These are phyloP conservation scores for Epichloe baconii DNA, from an alignment of 2,329 filamentous ascomycete species.

Conservation along the genomic window DNA sequence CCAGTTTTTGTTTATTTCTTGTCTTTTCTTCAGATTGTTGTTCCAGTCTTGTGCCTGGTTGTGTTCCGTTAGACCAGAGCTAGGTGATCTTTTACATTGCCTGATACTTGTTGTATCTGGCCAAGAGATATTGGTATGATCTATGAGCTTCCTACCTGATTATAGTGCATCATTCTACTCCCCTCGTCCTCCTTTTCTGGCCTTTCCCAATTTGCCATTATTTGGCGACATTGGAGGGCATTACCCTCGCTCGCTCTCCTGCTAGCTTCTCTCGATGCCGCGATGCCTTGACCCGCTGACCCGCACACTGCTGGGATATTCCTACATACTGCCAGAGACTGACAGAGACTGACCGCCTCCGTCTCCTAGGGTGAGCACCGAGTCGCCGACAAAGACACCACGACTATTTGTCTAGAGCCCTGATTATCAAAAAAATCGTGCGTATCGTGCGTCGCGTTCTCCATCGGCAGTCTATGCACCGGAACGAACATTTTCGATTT, in stretches of 20 bases:
- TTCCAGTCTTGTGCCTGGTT: not conserved
- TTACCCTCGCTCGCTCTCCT: not conserved
- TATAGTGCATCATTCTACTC: too few relatives aligned
- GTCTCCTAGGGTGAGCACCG: not conserved
- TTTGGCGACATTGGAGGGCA: not conserved
- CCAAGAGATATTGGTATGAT: not conserved
- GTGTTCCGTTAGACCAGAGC: not conserved
- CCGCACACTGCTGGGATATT: not conserved
- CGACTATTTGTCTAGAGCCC: not conserved
- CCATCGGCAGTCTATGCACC: not conserved
- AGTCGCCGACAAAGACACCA: not conserved
- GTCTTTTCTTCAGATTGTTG: not conserved
- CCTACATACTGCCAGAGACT: not conserved
- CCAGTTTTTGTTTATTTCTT: not conserved
- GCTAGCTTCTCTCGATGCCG: not conserved
- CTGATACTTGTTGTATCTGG: not conserved
- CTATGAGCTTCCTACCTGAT: not conserved
- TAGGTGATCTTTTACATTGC: not conserved
- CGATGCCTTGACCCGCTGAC: not conserved
- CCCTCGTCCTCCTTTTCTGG: not conserved
- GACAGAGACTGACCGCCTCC: not conserved
- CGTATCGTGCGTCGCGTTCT: not conserved
- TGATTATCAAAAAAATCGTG: not conserved
- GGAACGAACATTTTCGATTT: not conserved
- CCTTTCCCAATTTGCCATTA: not conserved